Base-by-base conservation (phyloP, 1,284 basidiomycete genomes). In the Apiotrichum veenhuisii region DNA sequence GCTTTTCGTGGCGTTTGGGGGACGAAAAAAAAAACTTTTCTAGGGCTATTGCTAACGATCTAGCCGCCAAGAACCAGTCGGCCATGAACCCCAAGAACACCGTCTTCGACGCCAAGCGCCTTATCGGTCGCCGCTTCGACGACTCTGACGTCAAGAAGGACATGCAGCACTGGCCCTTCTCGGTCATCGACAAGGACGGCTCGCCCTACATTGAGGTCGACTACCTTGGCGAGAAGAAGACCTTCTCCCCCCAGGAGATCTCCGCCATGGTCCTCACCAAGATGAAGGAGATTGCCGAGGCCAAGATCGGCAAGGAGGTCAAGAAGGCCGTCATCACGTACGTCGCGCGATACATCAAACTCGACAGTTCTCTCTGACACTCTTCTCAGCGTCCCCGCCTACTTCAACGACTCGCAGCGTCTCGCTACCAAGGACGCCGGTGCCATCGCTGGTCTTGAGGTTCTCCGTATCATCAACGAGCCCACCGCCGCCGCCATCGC, bases 251-350 rank as follows among this genome's bases (percentile, higher is more conserved):
- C 58, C 81, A 83, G 76, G 82, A 84, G 75, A 95, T 98, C 77
- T 98, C 95, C 20, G 87, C 95, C 66, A 98, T 98, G 95, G 94
- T 98, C 69, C 86, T 98, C 70, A 84, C 83, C 71, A 98, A 98
- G 83, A 97, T 98, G 91, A 98, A 95, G 85, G 95, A 84, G 77
- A 83, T 81, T 69, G 82, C 83, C 54, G 83, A 84, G 78, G 81
- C 82, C 70, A 83, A 85, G 78, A 79, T 84, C 62, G 82, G 83
- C 70, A 82, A 82, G 79, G 79, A 79, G 58, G 83, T 84, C 77
- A 82, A 80, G 78, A 84, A 84, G 80, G 83, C 83, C 64, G 83
- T 85, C 67, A 80, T 85, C 72, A 85, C 83, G 75, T 77, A 56
- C 51, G 75, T 76, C 15, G 37, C 50, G 22, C 9, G 43, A 5